These are phyloP conservation scores for Prototheca cutis DNA, from an alignment of 163 green algal genomes.

Conservation along the genomic window DNA sequence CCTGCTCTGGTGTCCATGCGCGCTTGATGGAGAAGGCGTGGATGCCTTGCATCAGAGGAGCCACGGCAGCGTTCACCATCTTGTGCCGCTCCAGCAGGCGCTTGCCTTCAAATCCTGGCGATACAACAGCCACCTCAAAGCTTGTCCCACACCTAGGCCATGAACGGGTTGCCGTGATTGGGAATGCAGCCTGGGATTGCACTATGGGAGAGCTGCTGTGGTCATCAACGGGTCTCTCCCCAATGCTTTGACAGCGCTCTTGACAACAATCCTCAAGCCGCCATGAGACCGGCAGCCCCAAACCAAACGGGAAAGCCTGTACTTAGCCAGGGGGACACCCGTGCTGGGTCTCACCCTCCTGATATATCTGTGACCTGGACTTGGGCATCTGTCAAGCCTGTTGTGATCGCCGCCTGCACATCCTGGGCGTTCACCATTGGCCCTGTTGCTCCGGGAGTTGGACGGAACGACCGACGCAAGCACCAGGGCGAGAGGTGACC, in stretches of 20 bases:
- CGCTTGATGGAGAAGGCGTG: slow-evolving; percentile 6
- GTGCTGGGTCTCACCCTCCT: too few species aligned
- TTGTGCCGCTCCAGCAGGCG: slow-evolving; percentile 24
- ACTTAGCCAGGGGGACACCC: too few species aligned
- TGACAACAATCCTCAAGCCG: too few species aligned
- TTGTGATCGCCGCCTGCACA: not conserved
- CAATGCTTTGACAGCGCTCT: too few species aligned
- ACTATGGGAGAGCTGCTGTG: too few species aligned
- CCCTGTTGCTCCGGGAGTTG: too few species aligned
- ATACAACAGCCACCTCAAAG: slow-evolving; percentile 23
- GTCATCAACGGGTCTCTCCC: too few species aligned
- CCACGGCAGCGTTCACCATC: slow-evolving; percentile 22
- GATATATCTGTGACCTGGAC: slow-evolving; percentile 23
- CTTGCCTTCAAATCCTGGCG: slow-evolving; percentile 14
- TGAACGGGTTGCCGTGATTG: not conserved
- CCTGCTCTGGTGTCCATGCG: slow-evolving; percentile 1
- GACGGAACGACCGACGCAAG: too few species aligned
- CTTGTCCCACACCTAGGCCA: slow-evolving; percentile 24
- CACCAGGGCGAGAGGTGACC: too few species aligned
- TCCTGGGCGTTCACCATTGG: slow-evolving; percentile 8
- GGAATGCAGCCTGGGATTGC: not conserved
- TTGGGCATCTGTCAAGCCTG: slow-evolving; percentile 1
- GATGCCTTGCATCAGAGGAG: slow-evolving; percentile 11
- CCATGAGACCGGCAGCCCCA: too few species aligned
- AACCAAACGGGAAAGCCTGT: too few species aligned